These are phyloP conservation scores for Ustilago xerochloae DNA, from an alignment of 1,284 basidiomycete genomes.

Conservation along the genomic window DNA sequence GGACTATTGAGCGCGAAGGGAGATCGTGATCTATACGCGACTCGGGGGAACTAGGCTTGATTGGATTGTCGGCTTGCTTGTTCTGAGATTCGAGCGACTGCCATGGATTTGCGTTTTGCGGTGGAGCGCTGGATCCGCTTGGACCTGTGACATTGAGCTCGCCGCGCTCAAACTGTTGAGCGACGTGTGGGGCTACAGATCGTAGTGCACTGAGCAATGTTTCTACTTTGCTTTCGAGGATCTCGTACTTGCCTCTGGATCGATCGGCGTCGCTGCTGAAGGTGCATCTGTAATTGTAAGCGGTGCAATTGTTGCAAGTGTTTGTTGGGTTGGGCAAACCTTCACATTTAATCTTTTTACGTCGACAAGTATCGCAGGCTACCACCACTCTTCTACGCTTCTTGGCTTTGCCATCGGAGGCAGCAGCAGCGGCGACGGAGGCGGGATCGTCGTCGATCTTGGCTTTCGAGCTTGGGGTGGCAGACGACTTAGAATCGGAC, in stretches of 20 bases:
- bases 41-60: not conserved
- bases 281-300: conserved; percentile 56
- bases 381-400: conserved; percentile 57
- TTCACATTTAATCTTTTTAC: conserved; percentile 62
- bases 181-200: conserved; percentile 56
- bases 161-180: conserved; percentile 53
- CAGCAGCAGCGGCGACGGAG: no score
- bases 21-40: conserved; percentile 18
- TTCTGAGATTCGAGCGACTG: conserved; percentile 19
- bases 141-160: conserved; percentile 51
- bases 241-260: conserved; percentile 62
- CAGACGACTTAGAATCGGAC: conserved; percentile 3
- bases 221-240: conserved; percentile 61
- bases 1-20: conserved; percentile 18
- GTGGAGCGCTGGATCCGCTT: conserved; percentile 37
- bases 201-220: conserved; percentile 56
- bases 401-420: conserved; percentile 33
- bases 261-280: conserved; percentile 55
- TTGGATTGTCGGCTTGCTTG: not conserved
- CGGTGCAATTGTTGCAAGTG: conserved; percentile 56
- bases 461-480: conserved; percentile 15
- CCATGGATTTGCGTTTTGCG: conserved; percentile 48
- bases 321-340: conserved; percentile 56
- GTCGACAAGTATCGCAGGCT: conserved; percentile 60
- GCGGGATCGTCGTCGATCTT: conserved; percentile 22